A percentile compares a stretch with the other conserved stretches of the same genome.
Conservation (phyloP, 2,329 filamentous ascomycete genomes). For the Sclerotinia trifoliorum region DNA sequence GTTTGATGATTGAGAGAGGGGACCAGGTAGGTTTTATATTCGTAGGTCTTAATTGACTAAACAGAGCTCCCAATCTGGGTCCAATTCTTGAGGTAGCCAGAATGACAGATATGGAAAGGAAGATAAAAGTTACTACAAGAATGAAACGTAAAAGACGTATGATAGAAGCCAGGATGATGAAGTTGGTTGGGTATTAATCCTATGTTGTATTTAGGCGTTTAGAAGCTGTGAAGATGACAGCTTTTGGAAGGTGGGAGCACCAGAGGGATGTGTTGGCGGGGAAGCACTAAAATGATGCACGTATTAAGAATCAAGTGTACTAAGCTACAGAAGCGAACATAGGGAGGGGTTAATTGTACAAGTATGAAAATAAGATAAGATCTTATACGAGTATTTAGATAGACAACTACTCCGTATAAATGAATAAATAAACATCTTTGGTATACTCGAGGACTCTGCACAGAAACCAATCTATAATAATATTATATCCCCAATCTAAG, state of each 20-base stretch:
- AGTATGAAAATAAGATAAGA: background rate
- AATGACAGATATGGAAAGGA: conserved; percentile 57
- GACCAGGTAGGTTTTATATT: conserved; percentile 22
- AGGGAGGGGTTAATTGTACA: background rate
- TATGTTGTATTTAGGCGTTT: conserved; percentile 1
- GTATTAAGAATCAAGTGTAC: background rate
- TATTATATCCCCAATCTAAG: background rate
- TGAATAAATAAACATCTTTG: background rate
- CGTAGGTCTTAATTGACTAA: conserved; percentile 52
- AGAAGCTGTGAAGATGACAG: background rate
- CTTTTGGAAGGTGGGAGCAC: background rate
- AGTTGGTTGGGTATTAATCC: conserved; percentile 11
- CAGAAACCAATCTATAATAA: background rate
- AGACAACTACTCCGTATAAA: background rate
- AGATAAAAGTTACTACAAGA: conserved; percentile 54
- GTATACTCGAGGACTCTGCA: background rate
- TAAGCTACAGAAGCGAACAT: background rate
- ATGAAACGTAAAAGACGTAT: conserved; percentile 42
- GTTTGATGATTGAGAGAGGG: conserved; percentile 8
- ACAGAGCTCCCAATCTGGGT: conserved; percentile 55
- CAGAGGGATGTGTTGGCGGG: background rate
- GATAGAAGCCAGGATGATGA: conserved; percentile 17
- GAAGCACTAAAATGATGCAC: background rate
- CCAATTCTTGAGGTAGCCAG: conserved; percentile 58
- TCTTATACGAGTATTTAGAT: too few relatives aligned